Evolutionary conservation across 139 green algal genomes (phyloP).

Genomic region (Trebouxia sp.): DNA sequence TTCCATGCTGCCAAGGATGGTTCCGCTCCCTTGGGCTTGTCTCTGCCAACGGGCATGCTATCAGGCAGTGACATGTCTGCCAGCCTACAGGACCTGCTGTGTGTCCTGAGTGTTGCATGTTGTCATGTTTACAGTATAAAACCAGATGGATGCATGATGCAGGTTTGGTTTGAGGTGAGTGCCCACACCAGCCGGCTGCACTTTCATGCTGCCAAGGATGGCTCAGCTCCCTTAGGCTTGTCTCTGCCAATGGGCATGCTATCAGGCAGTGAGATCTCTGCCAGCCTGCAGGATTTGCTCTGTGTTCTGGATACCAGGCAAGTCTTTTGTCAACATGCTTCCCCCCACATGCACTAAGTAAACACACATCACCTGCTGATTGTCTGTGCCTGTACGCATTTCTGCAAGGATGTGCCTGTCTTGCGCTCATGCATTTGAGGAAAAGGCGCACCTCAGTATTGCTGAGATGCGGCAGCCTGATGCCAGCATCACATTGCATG

Average conservation of each 20-base stretch:
- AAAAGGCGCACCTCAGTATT: too few relatives aligned
- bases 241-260: conserved; percentile 74
- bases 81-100: conserved; percentile 25
- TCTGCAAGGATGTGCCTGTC: too few relatives aligned
- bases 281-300: conserved; percentile 25
- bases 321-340: too few relatives aligned
- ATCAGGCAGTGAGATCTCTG: not conserved
- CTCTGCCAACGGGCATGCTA: conserved; percentile 71
- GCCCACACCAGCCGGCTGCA: conserved; percentile 75
- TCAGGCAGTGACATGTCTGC: not conserved
- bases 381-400: too few relatives aligned
- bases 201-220: conserved; percentile 69
- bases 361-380: too few relatives aligned
- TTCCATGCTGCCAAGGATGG: conserved; percentile 71
- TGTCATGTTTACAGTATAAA: too few relatives aligned
- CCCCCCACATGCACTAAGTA: too few relatives aligned
- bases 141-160: too few relatives aligned
- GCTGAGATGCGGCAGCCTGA: too few relatives aligned
- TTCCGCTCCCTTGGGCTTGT: conserved; percentile 61
- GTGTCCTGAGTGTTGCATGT: too few relatives aligned
- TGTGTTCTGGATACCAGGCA: conserved; percentile 12
- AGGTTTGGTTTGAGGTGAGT: conserved; percentile 72
- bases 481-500: too few relatives aligned
- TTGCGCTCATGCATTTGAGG: too few relatives aligned
- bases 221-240: conserved; percentile 62